These are phyloP conservation scores for Mycena epipterygia DNA, from an alignment of 768 basidiomycete species.

Conservation along the genomic window DNA sequence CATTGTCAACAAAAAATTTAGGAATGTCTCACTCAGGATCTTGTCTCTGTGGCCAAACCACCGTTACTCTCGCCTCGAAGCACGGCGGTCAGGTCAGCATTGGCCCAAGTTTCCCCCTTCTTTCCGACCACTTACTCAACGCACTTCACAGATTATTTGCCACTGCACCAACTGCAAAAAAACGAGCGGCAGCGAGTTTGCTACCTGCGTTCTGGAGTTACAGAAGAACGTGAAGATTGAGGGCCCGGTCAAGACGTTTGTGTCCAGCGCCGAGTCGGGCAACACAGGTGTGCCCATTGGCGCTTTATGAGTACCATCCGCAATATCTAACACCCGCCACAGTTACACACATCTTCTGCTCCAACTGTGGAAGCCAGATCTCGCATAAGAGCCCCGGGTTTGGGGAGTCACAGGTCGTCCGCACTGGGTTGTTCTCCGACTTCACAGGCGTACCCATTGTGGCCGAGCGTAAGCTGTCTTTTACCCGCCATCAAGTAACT, in stretches of 20 bases:
- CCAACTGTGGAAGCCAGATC: conserved; percentile 51
- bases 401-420: conserved; percentile 50
- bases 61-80: conserved; percentile 38
- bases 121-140: neutral
- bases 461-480: conserved; percentile 40
- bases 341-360: conserved; percentile 53
- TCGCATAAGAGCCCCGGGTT: conserved; percentile 51
- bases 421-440: conserved; percentile 50
- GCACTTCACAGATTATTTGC: conserved; percentile 43
- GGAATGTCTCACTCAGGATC: conserved; percentile 38
- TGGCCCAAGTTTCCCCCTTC: too few species aligned
- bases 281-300: conserved; percentile 37
- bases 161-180: conserved; percentile 54
- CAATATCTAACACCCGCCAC: neutral
- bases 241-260: conserved; percentile 46
- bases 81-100: conserved; percentile 42
- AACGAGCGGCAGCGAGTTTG: conserved; percentile 52
- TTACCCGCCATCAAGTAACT: too few species aligned
- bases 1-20: neutral
- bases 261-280: conserved; percentile 45
- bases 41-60: conserved; percentile 49
- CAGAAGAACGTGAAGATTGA: conserved; percentile 47
- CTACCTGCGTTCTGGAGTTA: conserved; percentile 50
- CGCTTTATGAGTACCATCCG: too few species aligned
- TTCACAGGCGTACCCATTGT: conserved; percentile 46